Base-by-base conservation (phyloP, 345 rosid species). In the Pistacia integerrima region DNA sequence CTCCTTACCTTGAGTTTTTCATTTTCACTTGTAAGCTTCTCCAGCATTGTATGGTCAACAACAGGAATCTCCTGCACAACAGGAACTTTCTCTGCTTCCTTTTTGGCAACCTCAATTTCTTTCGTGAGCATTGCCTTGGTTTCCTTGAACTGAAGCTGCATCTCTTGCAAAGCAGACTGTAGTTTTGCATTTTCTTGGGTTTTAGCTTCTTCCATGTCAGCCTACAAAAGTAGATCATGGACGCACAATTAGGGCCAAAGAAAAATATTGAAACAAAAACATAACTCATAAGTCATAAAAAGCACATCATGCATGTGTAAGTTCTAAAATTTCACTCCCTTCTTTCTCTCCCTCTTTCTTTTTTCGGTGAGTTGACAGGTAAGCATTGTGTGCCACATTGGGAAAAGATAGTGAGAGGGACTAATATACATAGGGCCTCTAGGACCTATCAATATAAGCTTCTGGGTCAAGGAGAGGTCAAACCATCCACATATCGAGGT, bases 161-260 rank as follows among this genome's bases (percentile, higher is more conserved):
- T 82, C 70, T 90, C 95, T 72, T 88, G 92, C 83, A 96, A 86
- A 80, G 97, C 84, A 77, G 94, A 88, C 79, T 94, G 94, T 30
- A 92, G 84, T 82, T 92, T 96, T 3, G 84, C 89, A 85, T 89
- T 91, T 75, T 96, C 99, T 84, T 91, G 97, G 17, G 84, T 94
- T 85, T 96, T 94, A 72, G 97, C 86, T 82, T 93, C 99, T 89
- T 96, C 99, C 67, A 91, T 30, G 78, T 96, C 99, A 89, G 89
- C 91, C 98, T 96, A 79, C 76, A 83, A 57, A 66, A 44, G 64
- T 28, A 8, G 11, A 69, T 76, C 68, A 73, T 69, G 48, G 25
- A 72, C 33, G 67, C 69, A 75, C 60, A 61, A 74, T 48, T 38
- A 63, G 18, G 10, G 36, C 11, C 41, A 66, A 35, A 22, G 51